These are phyloP conservation scores for Plantago lanceolata DNA, from an alignment of 305 asterid species.

Conservation along the genomic window DNA sequence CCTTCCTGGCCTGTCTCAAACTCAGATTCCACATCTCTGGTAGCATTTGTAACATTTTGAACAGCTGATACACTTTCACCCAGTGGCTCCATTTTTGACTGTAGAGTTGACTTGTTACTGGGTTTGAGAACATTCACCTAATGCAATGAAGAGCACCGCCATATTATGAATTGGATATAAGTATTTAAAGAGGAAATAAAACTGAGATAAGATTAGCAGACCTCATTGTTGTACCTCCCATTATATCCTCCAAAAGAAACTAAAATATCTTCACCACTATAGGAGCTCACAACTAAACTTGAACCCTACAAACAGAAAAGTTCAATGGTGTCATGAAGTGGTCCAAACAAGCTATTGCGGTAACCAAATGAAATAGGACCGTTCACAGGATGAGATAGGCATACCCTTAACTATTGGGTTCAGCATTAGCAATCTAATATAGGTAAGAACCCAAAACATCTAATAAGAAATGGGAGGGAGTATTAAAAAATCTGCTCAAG, in stretches of 20 bases:
- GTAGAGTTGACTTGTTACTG: conserved; percentile 82
- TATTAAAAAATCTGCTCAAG: neutral
- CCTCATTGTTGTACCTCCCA: conserved; percentile 97
- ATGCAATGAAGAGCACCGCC: conserved; percentile 23
- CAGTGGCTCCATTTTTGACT: conserved; percentile 63
- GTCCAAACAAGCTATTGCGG: neutral
- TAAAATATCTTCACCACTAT: conserved; percentile 74
- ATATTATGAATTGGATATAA: conserved; percentile 26
- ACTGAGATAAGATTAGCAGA: conserved; percentile 28
- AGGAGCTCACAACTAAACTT: conserved; percentile 82
- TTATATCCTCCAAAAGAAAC: conserved; percentile 97
- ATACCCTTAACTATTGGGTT: neutral
- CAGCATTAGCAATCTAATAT: neutral
- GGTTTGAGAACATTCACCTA: conserved; percentile 92
- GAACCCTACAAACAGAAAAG: conserved; percentile 58
- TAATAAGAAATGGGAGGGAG: no score
- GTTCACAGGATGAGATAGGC: neutral
- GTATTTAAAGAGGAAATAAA: conserved; percentile 17
- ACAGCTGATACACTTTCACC: conserved; percentile 88
- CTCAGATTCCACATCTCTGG: conserved; percentile 80
- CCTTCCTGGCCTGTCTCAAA: conserved; percentile 72
- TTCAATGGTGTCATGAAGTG: conserved; percentile 2
- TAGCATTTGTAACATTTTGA: conserved; percentile 75
- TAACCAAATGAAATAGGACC: conserved; percentile 4
- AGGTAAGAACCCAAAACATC: no score